Base-by-base conservation (phyloP, 1,284 basidiomycete species). In the Pisolithus thermaeus region DNA sequence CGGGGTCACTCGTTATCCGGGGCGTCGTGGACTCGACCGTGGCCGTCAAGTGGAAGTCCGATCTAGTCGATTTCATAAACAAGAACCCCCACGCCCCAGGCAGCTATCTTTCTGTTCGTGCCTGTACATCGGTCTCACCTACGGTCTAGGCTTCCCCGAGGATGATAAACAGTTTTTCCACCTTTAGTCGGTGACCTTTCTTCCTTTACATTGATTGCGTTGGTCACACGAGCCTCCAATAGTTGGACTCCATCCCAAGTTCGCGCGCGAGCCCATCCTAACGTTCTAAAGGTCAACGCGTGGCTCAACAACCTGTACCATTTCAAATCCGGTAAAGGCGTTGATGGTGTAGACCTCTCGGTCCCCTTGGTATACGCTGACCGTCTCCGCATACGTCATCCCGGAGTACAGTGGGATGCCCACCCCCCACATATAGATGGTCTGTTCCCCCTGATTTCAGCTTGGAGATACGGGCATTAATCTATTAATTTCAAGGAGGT, bases 361-460 rank as follows among this genome's bases (percentile, higher is more conserved):
- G 78, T 79, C 2, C 84, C 90, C 7, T 72, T 94, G 47, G 79
- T 73, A 25, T 95, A 95, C 58, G 18, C 18, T 20, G 92, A 94
- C 66, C 76, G 92, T 20, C 83, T 94, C 64, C 78, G 90, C 6
- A 91, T 94, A 55, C 79, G 92, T 28, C 82, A 84, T 54, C 86
- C 91, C 0, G 90, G 90, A 3, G 68, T 74, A 20, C 63, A 73
- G 45, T 92, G 91, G 78, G 73, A 76, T 6, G 61, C 72, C 4
- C 84, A 87, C 51, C 81, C 83, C 3, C 88, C 90, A 0, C 92
- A 94, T 62, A 74, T 93, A 46, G 90, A 94, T 61, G 83, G 83
- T 78, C 56, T 35, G 70, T 59, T 9, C 18, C 2, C 1, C 11
- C 30, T 27, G 2, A n/a, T 14, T 14, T n/a, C 14, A 9, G 44